These are phyloP conservation scores for Neurospora intermedia DNA, from an alignment of 495 filamentous ascomycete genomes.

Conservation along the genomic window DNA sequence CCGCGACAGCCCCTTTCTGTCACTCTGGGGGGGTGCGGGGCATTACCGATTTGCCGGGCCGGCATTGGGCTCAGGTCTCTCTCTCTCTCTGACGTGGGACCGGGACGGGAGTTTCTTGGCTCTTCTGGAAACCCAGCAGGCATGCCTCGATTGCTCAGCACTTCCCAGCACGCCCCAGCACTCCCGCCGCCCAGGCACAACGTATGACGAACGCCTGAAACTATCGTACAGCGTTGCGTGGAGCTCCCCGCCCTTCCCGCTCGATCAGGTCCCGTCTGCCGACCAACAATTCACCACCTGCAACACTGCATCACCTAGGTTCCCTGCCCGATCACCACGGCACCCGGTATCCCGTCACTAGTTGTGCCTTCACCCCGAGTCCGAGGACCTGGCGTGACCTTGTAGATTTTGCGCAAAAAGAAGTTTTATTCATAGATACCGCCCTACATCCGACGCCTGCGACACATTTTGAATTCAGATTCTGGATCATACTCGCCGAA, in stretches of 20 bases:
- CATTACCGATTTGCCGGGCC: background rate
- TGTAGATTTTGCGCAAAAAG: background rate
- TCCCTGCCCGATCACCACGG: background rate
- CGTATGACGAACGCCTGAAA: slow-evolving; percentile 17
- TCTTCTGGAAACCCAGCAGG: background rate
- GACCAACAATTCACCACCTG: background rate
- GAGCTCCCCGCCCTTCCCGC: slow-evolving; percentile 2
- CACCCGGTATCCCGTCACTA: background rate
- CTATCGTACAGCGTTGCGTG: background rate
- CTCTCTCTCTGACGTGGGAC: background rate
- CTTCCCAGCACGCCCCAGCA: background rate
- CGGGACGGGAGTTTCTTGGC: slow-evolving; percentile 7
- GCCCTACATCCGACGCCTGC: background rate
- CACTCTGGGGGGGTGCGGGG: background rate
- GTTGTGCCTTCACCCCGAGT: background rate
- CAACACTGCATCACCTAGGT: background rate
- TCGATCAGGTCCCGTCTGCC: background rate
- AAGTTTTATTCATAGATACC: background rate
- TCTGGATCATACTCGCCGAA: background rate
- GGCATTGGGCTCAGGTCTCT: background rate
- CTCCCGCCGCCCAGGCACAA: slow-evolving; percentile 12
- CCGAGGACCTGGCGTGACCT: background rate
- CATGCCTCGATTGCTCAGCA: background rate
- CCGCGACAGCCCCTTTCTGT: background rate
- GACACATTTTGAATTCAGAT: background rate